phyloP scores from a whole-genome alignment of 768 basidiomycete species.

The Tricholoma matsutake region DNA sequence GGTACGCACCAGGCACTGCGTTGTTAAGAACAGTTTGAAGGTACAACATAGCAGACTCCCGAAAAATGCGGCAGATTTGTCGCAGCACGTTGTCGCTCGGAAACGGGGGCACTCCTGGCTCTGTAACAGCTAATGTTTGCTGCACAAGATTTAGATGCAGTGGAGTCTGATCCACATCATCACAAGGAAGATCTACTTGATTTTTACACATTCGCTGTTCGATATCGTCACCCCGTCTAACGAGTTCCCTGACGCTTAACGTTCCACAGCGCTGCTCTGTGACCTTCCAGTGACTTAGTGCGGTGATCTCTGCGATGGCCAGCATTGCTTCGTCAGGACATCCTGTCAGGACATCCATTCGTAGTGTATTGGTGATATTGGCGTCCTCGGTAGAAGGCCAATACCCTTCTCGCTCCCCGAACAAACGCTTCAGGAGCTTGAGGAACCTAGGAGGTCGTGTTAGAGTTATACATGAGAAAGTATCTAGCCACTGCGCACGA shows the following conservation, averaged over 20 bases:
- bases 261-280: constrained; percentile 60
- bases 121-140: constrained; percentile 21
- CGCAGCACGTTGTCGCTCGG: constrained; percentile 45
- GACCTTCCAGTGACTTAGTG: constrained; percentile 72
- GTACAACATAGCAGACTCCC: constrained; percentile 63
- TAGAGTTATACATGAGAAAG: constrained; percentile 64
- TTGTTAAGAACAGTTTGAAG: constrained; percentile 71
- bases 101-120: constrained; percentile 27
- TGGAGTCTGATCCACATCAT: constrained; percentile 28
- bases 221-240: constrained; percentile 68
- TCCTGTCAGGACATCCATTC: constrained; percentile 68
- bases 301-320: constrained; percentile 71
- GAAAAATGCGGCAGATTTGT: constrained; percentile 54
- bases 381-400: constrained; percentile 38
- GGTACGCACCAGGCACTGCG: constrained; percentile 59
- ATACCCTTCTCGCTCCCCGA: constrained; percentile 48
- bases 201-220: constrained; percentile 60
- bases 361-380: constrained; percentile 40
- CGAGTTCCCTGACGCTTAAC: constrained; percentile 71
- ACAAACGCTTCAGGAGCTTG: constrained; percentile 61
- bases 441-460: constrained; percentile 64
- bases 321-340: constrained; percentile 79
- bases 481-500: constrained; percentile 66
- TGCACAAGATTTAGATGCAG: constrained; percentile 40
- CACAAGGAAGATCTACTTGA: constrained; percentile 28